Evolutionary conservation across 2,329 filamentous ascomycete genomes (phyloP).

Genomic region (Tolypocladium sp.): DNA sequence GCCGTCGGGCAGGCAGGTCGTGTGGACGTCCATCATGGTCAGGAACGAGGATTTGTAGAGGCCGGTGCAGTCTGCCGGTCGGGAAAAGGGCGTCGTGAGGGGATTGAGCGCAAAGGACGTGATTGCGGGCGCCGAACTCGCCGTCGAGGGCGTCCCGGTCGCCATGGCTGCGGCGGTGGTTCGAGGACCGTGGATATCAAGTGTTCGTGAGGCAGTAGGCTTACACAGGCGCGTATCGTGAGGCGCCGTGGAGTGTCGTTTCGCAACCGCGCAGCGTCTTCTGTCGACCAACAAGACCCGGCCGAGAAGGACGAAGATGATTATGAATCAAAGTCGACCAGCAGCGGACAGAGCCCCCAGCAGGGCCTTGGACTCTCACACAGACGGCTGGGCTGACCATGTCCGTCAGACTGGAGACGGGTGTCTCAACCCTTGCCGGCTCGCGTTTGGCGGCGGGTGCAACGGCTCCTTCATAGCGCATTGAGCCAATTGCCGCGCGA

Average conservation of each 20-base stretch:
- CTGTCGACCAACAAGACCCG: not conserved
- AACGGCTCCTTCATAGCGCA: not conserved
- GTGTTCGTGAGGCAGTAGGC: not conserved
- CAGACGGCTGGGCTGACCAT: not conserved
- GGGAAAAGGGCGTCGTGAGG: slow-evolving; percentile 15
- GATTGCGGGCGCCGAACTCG: slow-evolving; percentile 1
- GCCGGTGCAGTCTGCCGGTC: slow-evolving; percentile 11
- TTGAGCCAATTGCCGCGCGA: not conserved
- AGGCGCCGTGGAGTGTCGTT: not conserved
- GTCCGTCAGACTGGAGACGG: not conserved
- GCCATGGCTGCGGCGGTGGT: not conserved
- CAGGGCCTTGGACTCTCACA: not conserved
- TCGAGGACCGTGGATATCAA: not conserved
- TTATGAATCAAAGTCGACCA: not conserved
- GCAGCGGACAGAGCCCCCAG: not conserved
- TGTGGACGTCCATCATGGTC: slow-evolving; percentile 21
- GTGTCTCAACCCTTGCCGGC: not conserved
- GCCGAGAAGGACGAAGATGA: not conserved
- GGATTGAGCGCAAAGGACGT: slow-evolving; percentile 13
- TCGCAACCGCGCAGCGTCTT: not conserved
- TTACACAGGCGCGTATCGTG: not conserved
- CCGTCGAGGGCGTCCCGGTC: not conserved
- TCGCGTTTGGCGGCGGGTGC: not conserved
- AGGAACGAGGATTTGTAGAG: slow-evolving; percentile 9
- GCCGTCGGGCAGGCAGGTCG: slow-evolving; percentile 17